Percentiles rank a stretch among this genome's conserved stretches.
Conservation (phyloP, 108 stramenopile genomes). For the Parmales sp. region DNA sequence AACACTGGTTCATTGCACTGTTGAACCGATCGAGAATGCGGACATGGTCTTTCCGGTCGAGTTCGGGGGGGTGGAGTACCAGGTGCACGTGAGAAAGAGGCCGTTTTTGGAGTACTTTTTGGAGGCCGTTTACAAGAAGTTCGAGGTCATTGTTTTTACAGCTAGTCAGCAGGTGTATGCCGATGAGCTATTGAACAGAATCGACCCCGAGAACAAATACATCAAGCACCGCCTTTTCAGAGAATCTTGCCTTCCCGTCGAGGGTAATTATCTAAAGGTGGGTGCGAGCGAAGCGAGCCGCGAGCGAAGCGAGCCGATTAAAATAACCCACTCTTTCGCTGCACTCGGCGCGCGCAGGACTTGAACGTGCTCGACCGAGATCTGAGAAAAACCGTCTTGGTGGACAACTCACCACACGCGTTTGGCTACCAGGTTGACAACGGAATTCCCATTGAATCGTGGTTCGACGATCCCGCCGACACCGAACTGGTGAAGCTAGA, state of each 20-base stretch:
- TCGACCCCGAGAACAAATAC: slow-evolving; percentile 83
- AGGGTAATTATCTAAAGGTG: slow-evolving; percentile 74
- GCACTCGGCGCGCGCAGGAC: slow-evolving; percentile 37
- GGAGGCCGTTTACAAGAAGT: slow-evolving; percentile 54
- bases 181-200: slow-evolving; percentile 74
- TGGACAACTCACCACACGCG: slow-evolving; percentile 91
- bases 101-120: slow-evolving; percentile 75
- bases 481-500: slow-evolving; percentile 80
- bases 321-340: neutral
- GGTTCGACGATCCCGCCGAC: slow-evolving; percentile 91
- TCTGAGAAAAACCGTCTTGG: slow-evolving; percentile 65
- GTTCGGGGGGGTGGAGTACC: slow-evolving; percentile 71
- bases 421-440: slow-evolving; percentile 90
- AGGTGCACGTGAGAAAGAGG: slow-evolving; percentile 77
- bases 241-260: slow-evolving; percentile 81
- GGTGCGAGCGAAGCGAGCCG: neutral
- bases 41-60: slow-evolving; percentile 82
- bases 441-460: slow-evolving; percentile 94
- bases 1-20: slow-evolving; percentile 91
- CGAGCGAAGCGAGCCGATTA: neutral
- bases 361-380: slow-evolving; percentile 77
- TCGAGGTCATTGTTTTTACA: slow-evolving; percentile 91
- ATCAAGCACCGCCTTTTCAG: slow-evolving; percentile 83
- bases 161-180: slow-evolving; percentile 92
- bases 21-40: slow-evolving; percentile 74